Conservation (phyloP, 169 alveolate species). For the Plasmodium gonderi region DNA sequence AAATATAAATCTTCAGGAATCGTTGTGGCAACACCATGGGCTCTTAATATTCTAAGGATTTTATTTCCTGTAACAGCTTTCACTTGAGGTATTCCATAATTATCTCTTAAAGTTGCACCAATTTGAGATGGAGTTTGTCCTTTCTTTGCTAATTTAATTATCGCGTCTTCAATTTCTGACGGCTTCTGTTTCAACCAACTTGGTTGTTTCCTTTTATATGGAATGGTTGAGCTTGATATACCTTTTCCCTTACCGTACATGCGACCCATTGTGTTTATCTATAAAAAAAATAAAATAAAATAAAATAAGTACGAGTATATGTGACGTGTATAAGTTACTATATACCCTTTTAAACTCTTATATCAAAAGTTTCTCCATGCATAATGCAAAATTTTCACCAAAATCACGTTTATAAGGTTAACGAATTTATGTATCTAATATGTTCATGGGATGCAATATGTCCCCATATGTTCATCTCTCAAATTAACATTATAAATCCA, state of each 20-base stretch:
- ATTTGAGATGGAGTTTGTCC: constrained; percentile 98
- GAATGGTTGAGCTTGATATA: constrained; percentile 95
- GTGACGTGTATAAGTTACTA: neutral
- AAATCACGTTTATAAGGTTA: too few relatives aligned
- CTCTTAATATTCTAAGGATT: constrained; percentile 96
- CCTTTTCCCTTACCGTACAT: constrained; percentile 94
- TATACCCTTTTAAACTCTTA: neutral
- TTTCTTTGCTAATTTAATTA: constrained; percentile 97
- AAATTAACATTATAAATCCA: neutral
- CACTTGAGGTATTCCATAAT: constrained; percentile 98
- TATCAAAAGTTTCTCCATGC: neutral
- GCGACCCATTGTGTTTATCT: constrained; percentile 88
- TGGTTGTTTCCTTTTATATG: constrained; percentile 97
- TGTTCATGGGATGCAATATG: too few relatives aligned
- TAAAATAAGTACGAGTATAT: neutral
- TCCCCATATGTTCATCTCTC: too few relatives aligned
- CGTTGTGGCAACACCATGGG: constrained; percentile 97
- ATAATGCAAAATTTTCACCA: too few relatives aligned
- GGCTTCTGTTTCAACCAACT: constrained; percentile 97
- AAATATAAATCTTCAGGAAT: constrained; percentile 99
- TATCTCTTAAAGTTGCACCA: constrained; percentile 98
- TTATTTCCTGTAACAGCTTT: constrained; percentile 96
- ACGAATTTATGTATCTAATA: neutral
- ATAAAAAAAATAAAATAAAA: neutral
- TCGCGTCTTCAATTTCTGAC: constrained; percentile 93